Base-by-base conservation (phyloP, 2,329 filamentous ascomycete species). In the Trichophyton simii region DNA sequence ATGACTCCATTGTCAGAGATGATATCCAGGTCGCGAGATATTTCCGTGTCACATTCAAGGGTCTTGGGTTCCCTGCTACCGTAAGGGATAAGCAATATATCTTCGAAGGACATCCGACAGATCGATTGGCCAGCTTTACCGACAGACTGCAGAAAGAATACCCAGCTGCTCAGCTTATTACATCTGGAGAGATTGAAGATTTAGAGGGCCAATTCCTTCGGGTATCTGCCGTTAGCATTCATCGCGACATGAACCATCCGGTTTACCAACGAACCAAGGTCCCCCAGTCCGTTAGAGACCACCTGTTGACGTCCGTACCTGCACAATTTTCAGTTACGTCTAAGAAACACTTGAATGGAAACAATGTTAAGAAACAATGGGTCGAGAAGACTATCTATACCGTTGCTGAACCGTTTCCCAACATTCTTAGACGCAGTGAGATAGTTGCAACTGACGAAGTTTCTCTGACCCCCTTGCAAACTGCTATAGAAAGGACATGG, bases 121-220 rank as follows among this genome's bases (percentile, higher is more conserved):
- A 97, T 73, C 83, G 88, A 22, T 84, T 89, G 46, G 83, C 85
- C 0, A 86, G 85, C 3, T 97, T 97, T 68, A 89, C 89, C 1
- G 91, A 96, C 71, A 87, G 89, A 58, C 89, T 97, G 83, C 91
- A 95, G 70, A 87, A 91, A 72, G 87, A 95, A 68, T 90, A 95
- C 70, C 92, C 91, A 2, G 79, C 87, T 1, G 91, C 92, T 2
- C 88, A 94, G 68, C 87, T 96, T 63, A 79, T 95, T 48, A 85
- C 84, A 2, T 80, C 81, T 34, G 83, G 83, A 5, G 84, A 85
- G 31, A 80, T 86, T 9, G 87, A 91, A 63, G 89, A 94, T 67
- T 82, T 92, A 1, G 92, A 97, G 74, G 92, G 92, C 11, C 92
- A 97, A 68, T 96, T 89, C 73, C 72, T 97, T 60, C 85, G 94